A percentile compares a stretch with the other conserved stretches of the same genome.
These are phyloP conservation scores for Aspergillus oerlinghausenensis DNA, from an alignment of 2,329 filamentous ascomycete species.

Conservation along the genomic window DNA sequence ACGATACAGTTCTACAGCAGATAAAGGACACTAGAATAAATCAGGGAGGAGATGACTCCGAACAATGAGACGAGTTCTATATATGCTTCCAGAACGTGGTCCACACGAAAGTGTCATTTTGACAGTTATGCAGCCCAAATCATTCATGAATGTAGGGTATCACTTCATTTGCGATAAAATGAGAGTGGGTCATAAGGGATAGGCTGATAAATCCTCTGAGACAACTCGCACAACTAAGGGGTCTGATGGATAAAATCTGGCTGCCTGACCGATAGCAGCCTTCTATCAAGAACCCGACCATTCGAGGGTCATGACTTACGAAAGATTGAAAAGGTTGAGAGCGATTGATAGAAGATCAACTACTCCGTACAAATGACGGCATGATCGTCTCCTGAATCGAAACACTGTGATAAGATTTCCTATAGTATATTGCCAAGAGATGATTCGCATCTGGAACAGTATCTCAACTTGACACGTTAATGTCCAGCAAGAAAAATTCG, in stretches of 20 bases:
- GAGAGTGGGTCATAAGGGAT: neutral
- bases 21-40: too few species aligned
- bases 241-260: neutral
- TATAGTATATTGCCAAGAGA: neutral
- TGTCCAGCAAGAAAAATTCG: neutral
- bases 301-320: too few species aligned
- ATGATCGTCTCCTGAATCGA: too few species aligned
- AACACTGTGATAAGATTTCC: neutral
- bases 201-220: neutral
- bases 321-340: neutral
- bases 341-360: neutral
- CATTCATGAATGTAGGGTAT: neutral
- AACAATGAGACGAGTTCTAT: too few species aligned
- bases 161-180: neutral
- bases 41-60: too few species aligned
- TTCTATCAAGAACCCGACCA: too few species aligned
- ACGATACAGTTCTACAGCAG: too few species aligned
- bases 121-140: neutral
- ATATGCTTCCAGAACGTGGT: neutral
- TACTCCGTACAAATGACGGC: neutral
- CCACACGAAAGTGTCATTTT: neutral
- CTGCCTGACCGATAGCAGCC: too few species aligned
- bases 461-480: neutral
- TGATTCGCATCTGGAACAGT: neutral
- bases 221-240: too few species aligned